Conservation (phyloP, 768 basidiomycete species). For the Mycena belliarum region DNA sequence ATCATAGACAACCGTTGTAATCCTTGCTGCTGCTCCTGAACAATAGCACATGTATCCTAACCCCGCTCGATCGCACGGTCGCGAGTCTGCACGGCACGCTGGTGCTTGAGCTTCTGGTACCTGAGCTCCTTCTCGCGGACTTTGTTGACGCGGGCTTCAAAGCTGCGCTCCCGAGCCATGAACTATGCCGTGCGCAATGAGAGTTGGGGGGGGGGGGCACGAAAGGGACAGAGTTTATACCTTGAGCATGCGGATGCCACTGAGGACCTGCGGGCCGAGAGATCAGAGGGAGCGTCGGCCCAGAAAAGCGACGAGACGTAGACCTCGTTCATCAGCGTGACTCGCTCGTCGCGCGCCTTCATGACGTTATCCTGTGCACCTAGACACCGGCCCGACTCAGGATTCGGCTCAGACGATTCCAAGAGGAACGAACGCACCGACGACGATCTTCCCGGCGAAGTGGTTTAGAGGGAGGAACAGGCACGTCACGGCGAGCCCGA, state of each 20-base stretch:
- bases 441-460: slow-evolving; percentile 75
- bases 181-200: slow-evolving; percentile 40
- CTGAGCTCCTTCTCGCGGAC: slow-evolving; percentile 63
- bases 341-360: slow-evolving; percentile 75
- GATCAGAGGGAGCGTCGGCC: background rate
- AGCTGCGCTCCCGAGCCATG: slow-evolving; percentile 74
- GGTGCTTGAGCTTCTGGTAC: no score
- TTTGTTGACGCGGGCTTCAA: slow-evolving; percentile 57
- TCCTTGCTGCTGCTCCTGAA: no score
- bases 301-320: slow-evolving; percentile 23
- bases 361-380: slow-evolving; percentile 78
- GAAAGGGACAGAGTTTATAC: slow-evolving; percentile 26
- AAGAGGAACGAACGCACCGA: slow-evolving; percentile 29
- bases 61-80: no score
- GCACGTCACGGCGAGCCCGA: slow-evolving; percentile 54
- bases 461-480: slow-evolving; percentile 78
- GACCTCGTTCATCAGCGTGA: slow-evolving; percentile 77
- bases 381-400: no score
- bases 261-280: slow-evolving; percentile 59
- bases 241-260: slow-evolving; percentile 90
- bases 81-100: no score
- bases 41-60: no score
- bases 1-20: no score
- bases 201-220: no score
- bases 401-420: background rate